Percentiles rank a stretch among this genome's conserved stretches.
Conservation (phyloP, 441 rosid species). For the Populus hybrid region DNA sequence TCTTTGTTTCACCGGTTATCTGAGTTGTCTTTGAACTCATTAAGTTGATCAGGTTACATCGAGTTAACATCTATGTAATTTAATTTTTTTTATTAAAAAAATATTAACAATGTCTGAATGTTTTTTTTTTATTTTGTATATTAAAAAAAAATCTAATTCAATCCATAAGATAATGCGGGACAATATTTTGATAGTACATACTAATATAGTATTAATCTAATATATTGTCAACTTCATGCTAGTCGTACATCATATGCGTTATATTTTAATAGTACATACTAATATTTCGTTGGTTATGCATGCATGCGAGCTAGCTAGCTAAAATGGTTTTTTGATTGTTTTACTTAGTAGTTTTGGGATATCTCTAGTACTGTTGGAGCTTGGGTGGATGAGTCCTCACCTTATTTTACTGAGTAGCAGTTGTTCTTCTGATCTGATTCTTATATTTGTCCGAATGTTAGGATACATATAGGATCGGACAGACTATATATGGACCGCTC, state of each 20-base stretch:
- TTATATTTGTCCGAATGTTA: constrained; percentile 19
- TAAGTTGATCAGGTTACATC: accelerated
- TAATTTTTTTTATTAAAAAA: too few species aligned
- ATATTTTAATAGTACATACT: too few species aligned
- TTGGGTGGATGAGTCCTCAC: neutral
- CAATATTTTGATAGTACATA: too few species aligned
- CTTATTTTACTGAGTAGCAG: neutral
- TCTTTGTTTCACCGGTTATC: too few species aligned
- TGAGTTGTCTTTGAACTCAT: accelerated
- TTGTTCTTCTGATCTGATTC: constrained; percentile 28
- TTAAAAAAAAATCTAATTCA: too few species aligned
- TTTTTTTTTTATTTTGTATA: too few species aligned
- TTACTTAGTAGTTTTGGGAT: constrained; percentile 12
- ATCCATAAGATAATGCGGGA: accelerated
- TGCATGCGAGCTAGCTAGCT: neutral
- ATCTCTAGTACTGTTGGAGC: neutral
- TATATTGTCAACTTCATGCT: constrained; percentile 16
- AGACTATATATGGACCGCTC: constrained; percentile 10
- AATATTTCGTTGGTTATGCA: neutral
- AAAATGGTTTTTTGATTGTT: neutral
- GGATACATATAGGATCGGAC: constrained; percentile 22
- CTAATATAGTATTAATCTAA: neutral
- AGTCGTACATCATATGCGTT: neutral
- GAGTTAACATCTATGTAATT: accelerated
- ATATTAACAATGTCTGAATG: accelerated